phyloP scores from a whole-genome alignment of 805 yeast species.

The Ogataea dorogensis region DNA sequence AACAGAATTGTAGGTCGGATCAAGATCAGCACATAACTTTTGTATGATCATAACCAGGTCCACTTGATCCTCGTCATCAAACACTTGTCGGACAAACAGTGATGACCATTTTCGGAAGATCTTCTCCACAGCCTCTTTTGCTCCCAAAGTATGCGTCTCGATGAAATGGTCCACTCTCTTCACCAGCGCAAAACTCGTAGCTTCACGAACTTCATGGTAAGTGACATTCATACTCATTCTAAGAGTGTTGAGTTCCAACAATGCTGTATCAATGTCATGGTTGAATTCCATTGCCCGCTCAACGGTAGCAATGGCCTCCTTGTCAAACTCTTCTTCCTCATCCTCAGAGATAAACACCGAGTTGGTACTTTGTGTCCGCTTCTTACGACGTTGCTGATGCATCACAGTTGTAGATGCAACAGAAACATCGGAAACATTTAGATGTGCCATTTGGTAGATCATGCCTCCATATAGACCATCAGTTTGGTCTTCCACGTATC shows the following conservation, averaged over 20 bases:
- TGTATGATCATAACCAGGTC: constrained; percentile 62
- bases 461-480: constrained; percentile 37
- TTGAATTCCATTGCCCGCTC: constrained; percentile 88
- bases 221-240: constrained; percentile 97
- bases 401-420: constrained; percentile 46
- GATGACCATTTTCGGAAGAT: constrained; percentile 80
- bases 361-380: constrained; percentile 37
- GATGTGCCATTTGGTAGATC: constrained; percentile 41
- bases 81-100: constrained; percentile 82
- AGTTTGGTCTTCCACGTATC: constrained; percentile 46
- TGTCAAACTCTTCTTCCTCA: constrained; percentile 65
- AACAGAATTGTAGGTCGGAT: constrained; percentile 47
- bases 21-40: constrained; percentile 40
- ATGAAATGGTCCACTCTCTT: constrained; percentile 70
- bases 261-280: constrained; percentile 91
- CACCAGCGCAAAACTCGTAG: constrained; percentile 73
- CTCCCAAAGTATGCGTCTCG: constrained; percentile 70
- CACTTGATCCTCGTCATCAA: constrained; percentile 72
- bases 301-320: constrained; percentile 92
- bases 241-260: constrained; percentile 87
- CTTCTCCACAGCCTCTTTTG: constrained; percentile 72
- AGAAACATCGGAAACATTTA: constrained; percentile 53
- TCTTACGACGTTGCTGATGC: constrained; percentile 37
- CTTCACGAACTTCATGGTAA: constrained; percentile 86
- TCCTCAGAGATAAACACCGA: constrained; percentile 40